Evolutionary conservation across 169 alveolate species (phyloP), one percentile per base, ranked within the genome.

Genomic region (Plasmodium knowlesi): DNA sequence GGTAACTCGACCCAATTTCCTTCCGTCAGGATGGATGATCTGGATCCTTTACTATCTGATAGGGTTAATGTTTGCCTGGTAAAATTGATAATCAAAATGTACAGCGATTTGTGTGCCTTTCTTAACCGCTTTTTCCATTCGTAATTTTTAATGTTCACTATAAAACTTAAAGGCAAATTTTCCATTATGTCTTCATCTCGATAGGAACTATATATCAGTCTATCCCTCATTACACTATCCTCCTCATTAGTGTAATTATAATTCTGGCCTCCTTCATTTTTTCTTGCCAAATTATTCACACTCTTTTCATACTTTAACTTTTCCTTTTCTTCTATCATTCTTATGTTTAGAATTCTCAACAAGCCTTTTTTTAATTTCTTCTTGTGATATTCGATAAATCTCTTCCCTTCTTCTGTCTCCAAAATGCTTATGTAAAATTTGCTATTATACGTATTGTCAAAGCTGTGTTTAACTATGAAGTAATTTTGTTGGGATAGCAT

Each of bases 1-100:
- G 98, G 98, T 54, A 95, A 95, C 94, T 97, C 98, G 8, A 95
- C 96, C 98, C 98, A 96, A 53, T 92, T 92, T 14, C 98, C 98
- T 19, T 96, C 98, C 32, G 92, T 96, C 70, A 93, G 70, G 16
- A 84, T 43, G 10, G 95, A 92, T 39, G 94, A 94, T 16, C 83
- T 95, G n/a, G 82, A 81, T 25, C 84, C 91, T 41, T 74, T 92
- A 46, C 84, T 79, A 71, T 78, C 92, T 5, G 90, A 67, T 50
- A 92, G 85, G 78, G 82, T 85, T 92, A 96, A 73, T 10, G 96
- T 93, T 74, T 95, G 96, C 22, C 97, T 94, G 22, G 98, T 96
- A 61, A 97, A 82, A 86, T 97, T 97, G 19, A 97, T 97, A 10
- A 97, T 97, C 41, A 97, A 93, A 19, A 97, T 96, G 73, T 95